Percentiles rank a stretch among this genome's conserved stretches.
Conservation (phyloP, 306 rosid species). For the Prosopis cineraria region DNA sequence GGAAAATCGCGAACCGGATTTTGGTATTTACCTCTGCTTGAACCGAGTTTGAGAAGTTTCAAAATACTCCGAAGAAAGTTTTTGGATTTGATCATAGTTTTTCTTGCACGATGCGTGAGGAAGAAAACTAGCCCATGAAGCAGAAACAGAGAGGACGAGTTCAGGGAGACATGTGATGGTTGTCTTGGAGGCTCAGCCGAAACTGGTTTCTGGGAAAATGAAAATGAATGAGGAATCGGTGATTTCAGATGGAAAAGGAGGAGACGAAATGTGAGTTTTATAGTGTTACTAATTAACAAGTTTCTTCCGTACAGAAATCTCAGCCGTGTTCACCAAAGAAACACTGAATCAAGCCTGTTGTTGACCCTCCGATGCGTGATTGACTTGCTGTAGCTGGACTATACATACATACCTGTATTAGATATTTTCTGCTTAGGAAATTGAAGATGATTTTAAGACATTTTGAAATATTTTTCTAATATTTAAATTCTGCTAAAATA, state of each 20-base stretch:
- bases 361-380: no score
- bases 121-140: constrained; percentile 49
- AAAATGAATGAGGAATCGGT: constrained; percentile 5
- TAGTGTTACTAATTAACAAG: no score
- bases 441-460: no score
- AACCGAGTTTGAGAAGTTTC: constrained; percentile 51
- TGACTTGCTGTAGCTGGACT: no score
- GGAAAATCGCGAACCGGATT: constrained; percentile 17
- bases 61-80: constrained; percentile 50
- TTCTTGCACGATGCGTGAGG: constrained; percentile 1
- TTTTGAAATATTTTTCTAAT: no score
- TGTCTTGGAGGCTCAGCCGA: background rate
- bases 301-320: background rate
- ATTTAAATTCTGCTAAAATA: no score
- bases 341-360: no score
- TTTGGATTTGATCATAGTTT: constrained; percentile 58
- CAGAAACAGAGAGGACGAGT: background rate
- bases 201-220: constrained; percentile 8
- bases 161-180: background rate
- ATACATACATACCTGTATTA: no score
- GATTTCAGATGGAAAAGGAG: background rate
- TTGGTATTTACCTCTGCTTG: constrained; percentile 48
- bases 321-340: no score
- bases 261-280: no score
- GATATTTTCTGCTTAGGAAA: no score